phyloP scores from a whole-genome alignment of 75 land plant species.

The Chamaecyparis obtusa region DNA sequence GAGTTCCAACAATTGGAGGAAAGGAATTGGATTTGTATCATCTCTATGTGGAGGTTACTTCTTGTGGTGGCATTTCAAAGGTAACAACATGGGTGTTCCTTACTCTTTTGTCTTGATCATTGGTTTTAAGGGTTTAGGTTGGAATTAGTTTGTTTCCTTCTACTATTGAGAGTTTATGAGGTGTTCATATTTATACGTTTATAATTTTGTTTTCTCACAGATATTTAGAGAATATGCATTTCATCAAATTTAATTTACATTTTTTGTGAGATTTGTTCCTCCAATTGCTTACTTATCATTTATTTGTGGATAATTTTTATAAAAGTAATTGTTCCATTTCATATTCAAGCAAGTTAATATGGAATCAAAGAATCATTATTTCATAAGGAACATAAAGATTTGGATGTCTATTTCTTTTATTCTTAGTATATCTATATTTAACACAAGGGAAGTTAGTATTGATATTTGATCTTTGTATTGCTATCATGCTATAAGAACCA shows the following conservation, averaged over 20 bases:
- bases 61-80: conserved; percentile 84
- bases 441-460: not conserved
- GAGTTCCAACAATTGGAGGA: conserved; percentile 89
- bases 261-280: not conserved
- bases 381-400: not conserved
- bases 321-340: not conserved
- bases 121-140: not conserved
- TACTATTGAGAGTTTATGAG: not conserved
- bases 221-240: not conserved
- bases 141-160: not conserved
- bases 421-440: not conserved
- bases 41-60: conserved; percentile 73
- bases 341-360: not conserved
- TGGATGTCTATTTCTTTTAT: not conserved
- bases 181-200: not conserved
- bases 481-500: not conserved
- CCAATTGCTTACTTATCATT: not conserved
- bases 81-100: conserved; percentile 21
- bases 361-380: not conserved
- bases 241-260: not conserved
- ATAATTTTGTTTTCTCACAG: not conserved
- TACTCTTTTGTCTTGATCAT: not conserved
- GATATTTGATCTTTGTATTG: not conserved
- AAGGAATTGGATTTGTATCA: conserved; percentile 78
- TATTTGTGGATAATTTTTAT: not conserved